phyloP scores from a whole-genome alignment of 2,329 filamentous ascomycete species.

The Alternaria longipes region DNA sequence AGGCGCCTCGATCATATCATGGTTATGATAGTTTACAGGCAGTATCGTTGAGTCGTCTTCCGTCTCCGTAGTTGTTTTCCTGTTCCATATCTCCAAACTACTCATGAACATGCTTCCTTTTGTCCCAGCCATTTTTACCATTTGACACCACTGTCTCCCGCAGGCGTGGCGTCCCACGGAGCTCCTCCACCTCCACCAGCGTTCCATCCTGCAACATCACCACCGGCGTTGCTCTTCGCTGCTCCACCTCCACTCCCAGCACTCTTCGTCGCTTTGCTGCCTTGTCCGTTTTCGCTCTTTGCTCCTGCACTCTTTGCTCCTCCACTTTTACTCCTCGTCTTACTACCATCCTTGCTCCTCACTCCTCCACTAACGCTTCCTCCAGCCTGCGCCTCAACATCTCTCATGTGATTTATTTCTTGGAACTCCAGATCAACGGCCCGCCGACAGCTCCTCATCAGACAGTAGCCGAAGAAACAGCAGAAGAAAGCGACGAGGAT shows the following conservation, averaged over 20 bases:
- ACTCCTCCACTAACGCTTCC: not conserved
- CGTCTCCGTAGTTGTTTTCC: not conserved
- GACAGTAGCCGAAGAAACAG: conserved; percentile 28
- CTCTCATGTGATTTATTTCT: conserved; percentile 12
- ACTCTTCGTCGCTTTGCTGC: not conserved
- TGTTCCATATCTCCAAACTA: not conserved
- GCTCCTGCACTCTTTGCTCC: not conserved
- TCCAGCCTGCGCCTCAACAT: conserved; percentile 11
- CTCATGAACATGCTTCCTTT: not conserved
- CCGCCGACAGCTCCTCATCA: conserved; percentile 25
- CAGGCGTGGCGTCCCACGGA: not conserved
- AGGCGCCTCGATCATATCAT: not conserved
- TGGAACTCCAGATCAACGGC: conserved; percentile 25
- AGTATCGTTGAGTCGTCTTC: not conserved
- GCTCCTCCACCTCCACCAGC: not conserved
- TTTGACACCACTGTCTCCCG: not conserved
- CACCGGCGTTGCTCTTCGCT: not conserved
- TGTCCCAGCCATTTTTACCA: not conserved
- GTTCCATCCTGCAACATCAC: not conserved
- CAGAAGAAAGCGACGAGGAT: conserved; percentile 24
- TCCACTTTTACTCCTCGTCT: not conserved
- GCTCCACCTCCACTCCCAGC: not conserved
- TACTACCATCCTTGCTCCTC: not conserved
- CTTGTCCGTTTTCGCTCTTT: not conserved
- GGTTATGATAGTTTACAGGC: not conserved